Conservation (phyloP, 768 basidiomycete species). For the Boletus reticuloceps region DNA sequence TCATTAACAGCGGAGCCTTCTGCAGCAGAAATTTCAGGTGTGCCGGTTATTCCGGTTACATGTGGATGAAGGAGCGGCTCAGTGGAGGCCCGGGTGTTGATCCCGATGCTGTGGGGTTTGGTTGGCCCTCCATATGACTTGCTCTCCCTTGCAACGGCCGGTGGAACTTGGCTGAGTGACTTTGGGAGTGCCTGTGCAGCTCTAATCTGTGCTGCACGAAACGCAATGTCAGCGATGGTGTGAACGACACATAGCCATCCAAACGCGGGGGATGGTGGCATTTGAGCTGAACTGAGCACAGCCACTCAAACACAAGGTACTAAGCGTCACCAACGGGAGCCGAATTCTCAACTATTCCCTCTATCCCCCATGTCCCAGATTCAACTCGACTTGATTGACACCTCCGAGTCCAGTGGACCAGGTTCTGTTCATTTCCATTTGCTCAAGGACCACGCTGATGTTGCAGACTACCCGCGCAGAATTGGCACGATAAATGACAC, state of each 20-base stretch:
- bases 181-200: constrained; percentile 35
- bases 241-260: constrained; percentile 71
- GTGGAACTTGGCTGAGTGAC: neutral
- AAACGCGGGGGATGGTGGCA: constrained; percentile 70
- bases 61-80: neutral
- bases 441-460: neutral
- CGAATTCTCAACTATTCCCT: too few relatives aligned
- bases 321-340: too few relatives aligned
- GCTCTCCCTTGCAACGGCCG: neutral
- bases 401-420: neutral
- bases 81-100: neutral
- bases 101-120: neutral
- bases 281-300: constrained; percentile 25
- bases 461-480: too few relatives aligned
- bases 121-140: neutral
- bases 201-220: constrained; percentile 60
- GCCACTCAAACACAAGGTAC: constrained; percentile 5
- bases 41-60: neutral
- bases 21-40: neutral
- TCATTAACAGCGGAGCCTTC: neutral
- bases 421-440: neutral
- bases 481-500: too few relatives aligned
- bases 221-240: constrained; percentile 57
- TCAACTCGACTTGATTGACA: too few relatives aligned
- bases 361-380: too few relatives aligned